Conservation (phyloP, 495 filamentous ascomycete species). For the Penicillium robsamsonii region DNA sequence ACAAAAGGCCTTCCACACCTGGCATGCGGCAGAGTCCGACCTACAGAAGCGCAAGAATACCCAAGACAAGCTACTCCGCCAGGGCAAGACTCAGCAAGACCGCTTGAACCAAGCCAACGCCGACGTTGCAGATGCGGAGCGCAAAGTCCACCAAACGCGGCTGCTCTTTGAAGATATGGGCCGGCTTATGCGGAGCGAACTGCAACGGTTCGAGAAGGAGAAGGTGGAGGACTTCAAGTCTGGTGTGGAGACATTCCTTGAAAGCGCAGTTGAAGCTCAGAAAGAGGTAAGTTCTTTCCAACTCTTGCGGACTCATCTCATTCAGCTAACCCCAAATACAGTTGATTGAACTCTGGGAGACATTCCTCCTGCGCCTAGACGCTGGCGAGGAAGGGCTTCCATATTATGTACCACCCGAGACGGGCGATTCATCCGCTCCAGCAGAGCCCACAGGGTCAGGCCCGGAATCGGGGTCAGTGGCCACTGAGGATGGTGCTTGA, state of each 20-base stretch:
- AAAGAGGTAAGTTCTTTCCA: constrained; percentile 72
- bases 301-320: not conserved
- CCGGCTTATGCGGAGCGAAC: constrained; percentile 80
- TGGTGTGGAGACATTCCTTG: constrained; percentile 94
- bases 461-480: constrained; percentile 27
- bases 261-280: constrained; percentile 94
- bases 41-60: constrained; percentile 78
- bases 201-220: constrained; percentile 93
- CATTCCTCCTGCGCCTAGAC: constrained; percentile 92
- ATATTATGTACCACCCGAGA: constrained; percentile 60
- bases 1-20: constrained; percentile 91
- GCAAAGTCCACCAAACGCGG: constrained; percentile 86
- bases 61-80: constrained; percentile 88
- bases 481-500: constrained; percentile 21
- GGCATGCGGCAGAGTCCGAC: constrained; percentile 86
- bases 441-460: constrained; percentile 25
- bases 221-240: constrained; percentile 99
- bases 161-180: constrained; percentile 98
- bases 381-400: constrained; percentile 84
- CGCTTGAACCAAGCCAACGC: constrained; percentile 85
- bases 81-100: constrained; percentile 94
- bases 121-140: constrained; percentile 89
- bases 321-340: constrained; percentile 38
- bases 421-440: constrained; percentile 16
- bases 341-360: constrained; percentile 99